A percentile compares a stretch with the other conserved stretches of the same genome.
Evolutionary conservation across 169 alveolate species (phyloP).

Genomic region (Eimeria zaria): DNA sequence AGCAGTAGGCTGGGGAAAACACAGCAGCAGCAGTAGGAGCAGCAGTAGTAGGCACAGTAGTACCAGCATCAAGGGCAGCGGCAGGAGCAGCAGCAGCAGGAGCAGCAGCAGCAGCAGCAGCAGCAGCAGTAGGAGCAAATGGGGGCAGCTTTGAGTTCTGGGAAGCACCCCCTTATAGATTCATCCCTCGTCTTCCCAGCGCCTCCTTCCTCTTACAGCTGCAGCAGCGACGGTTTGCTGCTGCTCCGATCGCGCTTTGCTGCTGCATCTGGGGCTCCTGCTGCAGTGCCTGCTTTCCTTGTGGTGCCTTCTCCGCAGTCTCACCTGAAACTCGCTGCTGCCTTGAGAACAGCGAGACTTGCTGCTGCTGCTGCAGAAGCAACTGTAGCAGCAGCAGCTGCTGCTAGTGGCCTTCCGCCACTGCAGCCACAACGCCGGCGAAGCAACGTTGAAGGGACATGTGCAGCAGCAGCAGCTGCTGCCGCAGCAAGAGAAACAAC

Average conservation of each 20-base stretch:
- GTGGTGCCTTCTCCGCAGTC: slow-evolving; percentile 36
- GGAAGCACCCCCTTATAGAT: slow-evolving; percentile 66
- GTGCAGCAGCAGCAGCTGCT: slow-evolving; percentile 3
- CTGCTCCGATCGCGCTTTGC: slow-evolving; percentile 42
- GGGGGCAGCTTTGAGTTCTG: slow-evolving; percentile 63
- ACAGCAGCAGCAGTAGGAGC: slow-evolving; percentile 1
- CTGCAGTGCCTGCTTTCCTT: slow-evolving; percentile 26
- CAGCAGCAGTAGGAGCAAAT: background rate
- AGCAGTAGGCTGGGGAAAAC: no score
- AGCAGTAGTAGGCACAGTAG: background rate
- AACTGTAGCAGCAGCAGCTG: slow-evolving; percentile 12
- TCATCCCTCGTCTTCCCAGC: slow-evolving; percentile 64
- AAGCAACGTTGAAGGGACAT: background rate
- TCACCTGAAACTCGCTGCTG: slow-evolving; percentile 8
- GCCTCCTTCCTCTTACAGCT: slow-evolving; percentile 59
- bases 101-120: background rate
- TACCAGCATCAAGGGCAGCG: background rate
- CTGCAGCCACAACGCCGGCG: slow-evolving; percentile 13
- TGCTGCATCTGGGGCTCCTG: slow-evolving; percentile 20
- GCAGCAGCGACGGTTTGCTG: slow-evolving; percentile 47
- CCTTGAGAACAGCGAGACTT: background rate
- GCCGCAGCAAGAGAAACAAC: background rate
- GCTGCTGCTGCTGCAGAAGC: background rate
- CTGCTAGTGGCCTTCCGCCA: slow-evolving; percentile 25
- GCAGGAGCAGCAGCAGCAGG: background rate